Base-by-base conservation (phyloP, 2,329 filamentous ascomycete genomes). In the Diaporthe sp. region DNA sequence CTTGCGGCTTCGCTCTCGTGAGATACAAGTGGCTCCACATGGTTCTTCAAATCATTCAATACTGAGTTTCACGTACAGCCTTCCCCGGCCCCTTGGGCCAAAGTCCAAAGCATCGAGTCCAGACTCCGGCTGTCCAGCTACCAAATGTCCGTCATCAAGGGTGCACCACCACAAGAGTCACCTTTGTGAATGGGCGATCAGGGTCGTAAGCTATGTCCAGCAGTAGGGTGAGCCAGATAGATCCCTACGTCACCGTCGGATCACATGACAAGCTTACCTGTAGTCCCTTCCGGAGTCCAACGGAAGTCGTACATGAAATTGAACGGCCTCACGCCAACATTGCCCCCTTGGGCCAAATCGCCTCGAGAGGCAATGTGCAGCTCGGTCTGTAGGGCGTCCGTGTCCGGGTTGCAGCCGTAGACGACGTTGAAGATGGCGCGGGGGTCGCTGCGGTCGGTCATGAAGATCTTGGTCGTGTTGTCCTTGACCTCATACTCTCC, bases 391-490 rank as follows among this genome's bases (percentile, higher is more conserved):
- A 85, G 72, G 5, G 76, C 80, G 55, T 85, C 84, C 15, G 83
- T 85, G 55, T 83, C 83, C 2, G 83, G 82, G 74, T 86, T 82
- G 77, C 85, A 86, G 39, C 81, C 83, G 74, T 85, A 85, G 8
- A 78, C 78, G n/a, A 83, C 81, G 51, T 83, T 78, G 71, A 84
- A 86, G 70, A 84, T 77, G 27, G 85, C 85, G 17, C 81, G 80
- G 1, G 85, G 84, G 71, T 86, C 84, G 10, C 81, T 81, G 2
- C 85, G 83, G 37, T 85, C 81, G 3, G 85, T 86, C 83, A 86
- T 86, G 79, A 87, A 87, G 77, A 86, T 81, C 78, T 87, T 87
- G 53, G 85, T 87, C 4, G 85, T 87, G 76, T 87, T 84, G 76
- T 87, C 85, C 39, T 80, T 79, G n/a, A 78, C 77, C 30, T 76